A percentile compares a stretch with the other conserved stretches of the same genome.
Conservation (phyloP, 2,329 filamentous ascomycete species). For the Hypomyces rosellus region DNA sequence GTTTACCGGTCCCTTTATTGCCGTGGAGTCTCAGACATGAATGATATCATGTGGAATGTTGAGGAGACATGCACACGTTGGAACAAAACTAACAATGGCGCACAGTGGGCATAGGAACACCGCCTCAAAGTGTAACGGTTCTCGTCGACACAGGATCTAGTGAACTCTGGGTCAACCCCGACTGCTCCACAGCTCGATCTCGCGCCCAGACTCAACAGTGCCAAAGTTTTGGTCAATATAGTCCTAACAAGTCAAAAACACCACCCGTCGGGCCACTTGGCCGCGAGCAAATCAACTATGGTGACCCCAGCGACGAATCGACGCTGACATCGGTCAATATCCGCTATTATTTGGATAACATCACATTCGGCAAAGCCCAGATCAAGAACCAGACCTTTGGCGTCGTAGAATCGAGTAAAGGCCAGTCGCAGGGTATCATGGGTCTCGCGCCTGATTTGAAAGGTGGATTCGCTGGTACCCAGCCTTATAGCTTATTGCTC, state of each 20-base stretch:
- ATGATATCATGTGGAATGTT: background rate
- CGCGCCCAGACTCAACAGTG: slow-evolving; percentile 32
- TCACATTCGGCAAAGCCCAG: slow-evolving; percentile 37
- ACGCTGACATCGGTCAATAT: slow-evolving; percentile 35
- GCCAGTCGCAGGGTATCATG: slow-evolving; percentile 46
- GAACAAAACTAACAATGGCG: background rate
- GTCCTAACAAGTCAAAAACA: slow-evolving; percentile 34
- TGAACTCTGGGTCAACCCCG: slow-evolving; percentile 50
- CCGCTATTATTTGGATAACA: slow-evolving; percentile 39
- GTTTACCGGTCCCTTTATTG: slow-evolving; percentile 9
- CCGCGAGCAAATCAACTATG: slow-evolving; percentile 32
- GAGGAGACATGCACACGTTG: background rate
- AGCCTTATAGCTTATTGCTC: slow-evolving; percentile 48
- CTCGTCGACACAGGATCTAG: slow-evolving; percentile 48
- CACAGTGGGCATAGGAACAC: slow-evolving; percentile 37
- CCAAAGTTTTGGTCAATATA: slow-evolving; percentile 36
- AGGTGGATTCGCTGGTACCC: slow-evolving; percentile 29
- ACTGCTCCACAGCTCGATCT: slow-evolving; percentile 35
- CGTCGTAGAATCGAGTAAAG: slow-evolving; percentile 37
- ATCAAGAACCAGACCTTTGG: slow-evolving; percentile 45
- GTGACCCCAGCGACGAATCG: slow-evolving; percentile 30
- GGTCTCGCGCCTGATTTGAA: slow-evolving; percentile 40
- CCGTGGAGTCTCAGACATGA: background rate
- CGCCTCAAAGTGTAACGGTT: slow-evolving; percentile 38
- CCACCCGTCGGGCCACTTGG: slow-evolving; percentile 33